Base-by-base conservation (phyloP, 768 basidiomycete species). In the Macrolepiota albuminosa region DNA sequence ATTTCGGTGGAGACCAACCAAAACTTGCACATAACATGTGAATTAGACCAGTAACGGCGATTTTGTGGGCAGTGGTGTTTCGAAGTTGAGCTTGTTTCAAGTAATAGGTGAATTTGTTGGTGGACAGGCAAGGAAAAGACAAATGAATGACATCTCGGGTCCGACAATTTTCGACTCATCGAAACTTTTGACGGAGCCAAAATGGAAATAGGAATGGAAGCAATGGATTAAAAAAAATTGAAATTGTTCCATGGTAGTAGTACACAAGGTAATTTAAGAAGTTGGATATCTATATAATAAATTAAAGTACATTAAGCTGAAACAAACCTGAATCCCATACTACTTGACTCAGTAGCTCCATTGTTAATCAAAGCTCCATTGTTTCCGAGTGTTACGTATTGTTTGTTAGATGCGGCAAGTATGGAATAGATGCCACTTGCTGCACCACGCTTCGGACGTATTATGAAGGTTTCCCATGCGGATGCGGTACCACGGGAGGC, bases 391-490 rank as follows among this genome's bases (percentile, higher is more conserved):
- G 67, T 66, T 16, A 73, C 54, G 36, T 72, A 73, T 47, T 65
- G 37, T 45, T 66, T 65, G 61, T 75, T 74, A 31, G 70, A 70
- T 26, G 58, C 69, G 3, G 73, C 72, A 10, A 65, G 66, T 40
- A 74, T 68, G 10, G 72, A 68, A 60, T 75, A 73, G 42, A 68
- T 63, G 0, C 72, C 72, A 53, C 52, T 58, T 51, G 67, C 64
- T 40, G 68, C 59, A 48, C 64, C 65, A 56, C 40, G 33, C 62
- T 73, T 68, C 18, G 61, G 71, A 34, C 69, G 66, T 42, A 72
- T 56, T 21, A 70, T 52, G 64, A 73, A 75, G 11, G 59, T 54
- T 60, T 73, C 73, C 70, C 70, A 75, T 1, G 71, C 54, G 14
- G 64, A 68, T 7, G 73, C 65, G 11, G 61, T 62, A 31, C 59